Evolutionary conservation across 1,284 basidiomycete genomes (phyloP), one percentile per base, ranked within the genome.

Genomic region (Cutaneotrichosporon sp.): DNA sequence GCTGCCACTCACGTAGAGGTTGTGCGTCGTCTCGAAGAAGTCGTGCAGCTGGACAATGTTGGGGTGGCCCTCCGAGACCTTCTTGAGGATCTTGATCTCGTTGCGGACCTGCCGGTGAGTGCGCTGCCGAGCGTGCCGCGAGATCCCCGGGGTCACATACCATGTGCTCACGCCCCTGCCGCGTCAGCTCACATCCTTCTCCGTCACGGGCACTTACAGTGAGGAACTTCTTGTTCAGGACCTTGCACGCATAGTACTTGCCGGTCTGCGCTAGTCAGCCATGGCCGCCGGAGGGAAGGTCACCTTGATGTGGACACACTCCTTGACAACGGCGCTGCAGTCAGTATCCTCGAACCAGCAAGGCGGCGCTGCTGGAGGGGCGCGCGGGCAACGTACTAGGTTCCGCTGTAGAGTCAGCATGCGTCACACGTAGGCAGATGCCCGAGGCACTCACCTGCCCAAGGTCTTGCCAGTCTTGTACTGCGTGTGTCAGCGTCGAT

Each of bases 21-120:
- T 97, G 81, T 97, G 92, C 27, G 91, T 84, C 29, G 94, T 97
- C 89, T 99, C 95, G 74, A 98, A 99, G 82, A 98, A 98, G 79
- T 99, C 95, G 77, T 95, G 91, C 34, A 97, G 82, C 13, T 90
- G 92, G 57, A 95, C 92, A 66, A 95, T 89, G 79, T 95, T 95
- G 25, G 78, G 80, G 80, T 98, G 87, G 8, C 93, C 92, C 62
- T 90, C 93, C 14, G 95, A 98, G 53, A 98, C 89, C 69, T 87
- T 87, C 82, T 99, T 99, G 72, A 99, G 83, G 6, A 98, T 94
- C 7, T 89, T 86, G 70, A 99, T 99, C 81, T 99, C 95, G 73
- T 99, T 99, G 58, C 95, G 87, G 59, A 97, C 92, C 92, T 95
- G 29, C 13, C 13, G 13, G 34, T 53, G 34, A 53, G 51, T 54